Evolutionary conservation across 345 rosid genomes (phyloP), one percentile per base, ranked within the genome.

Genomic region (Populus euphratica): DNA sequence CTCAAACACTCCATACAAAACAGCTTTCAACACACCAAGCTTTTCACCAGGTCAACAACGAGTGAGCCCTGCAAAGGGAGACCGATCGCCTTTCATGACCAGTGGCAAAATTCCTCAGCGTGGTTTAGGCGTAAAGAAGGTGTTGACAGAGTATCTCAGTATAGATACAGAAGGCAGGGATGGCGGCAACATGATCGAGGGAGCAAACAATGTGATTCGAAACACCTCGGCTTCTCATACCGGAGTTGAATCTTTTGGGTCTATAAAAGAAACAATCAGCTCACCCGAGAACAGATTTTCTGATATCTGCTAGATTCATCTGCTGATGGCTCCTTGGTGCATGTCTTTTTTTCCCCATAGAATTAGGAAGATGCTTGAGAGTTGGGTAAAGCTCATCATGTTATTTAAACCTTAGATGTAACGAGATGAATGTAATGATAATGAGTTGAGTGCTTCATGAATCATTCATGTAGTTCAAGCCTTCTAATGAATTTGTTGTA

Each of bases 21-120:
- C 97, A 5, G 89, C 92, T 74, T 89, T 86, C 78, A 73, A 89
- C 69, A 90, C 96, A 0, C 98, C 97, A 18, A 91, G 82, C 85
- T 88, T 92, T 83, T 92, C 99, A 1, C 96, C 99, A 0, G 85
- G 80, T 61, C 85, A 89, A 64, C 85, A 89, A 6, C 67, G 84
- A 64, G 74, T 83, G 44, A 95, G 98, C 73, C 96, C 99, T 2
- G 80, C 82, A 16, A 91, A 84, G 80, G 90, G 85, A 20, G 96
- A 92, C 10, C 82, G 83, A 41, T 83, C 91, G 18, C 86, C 97
- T 25, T 87, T 88, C 79, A 64, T 70, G 65, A 76, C 90, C 1
- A 80, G 87, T 54, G 82, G 84, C 47, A 87, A 87, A 77, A 80
- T 87, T 72, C 85, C 88, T 8, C 94, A 84, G 67, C 88, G 84